A percentile compares a stretch with the other conserved stretches of the same genome.
Evolutionary conservation across 495 filamentous ascomycete species (phyloP).

Genomic region (Podospora appendiculata): DNA sequence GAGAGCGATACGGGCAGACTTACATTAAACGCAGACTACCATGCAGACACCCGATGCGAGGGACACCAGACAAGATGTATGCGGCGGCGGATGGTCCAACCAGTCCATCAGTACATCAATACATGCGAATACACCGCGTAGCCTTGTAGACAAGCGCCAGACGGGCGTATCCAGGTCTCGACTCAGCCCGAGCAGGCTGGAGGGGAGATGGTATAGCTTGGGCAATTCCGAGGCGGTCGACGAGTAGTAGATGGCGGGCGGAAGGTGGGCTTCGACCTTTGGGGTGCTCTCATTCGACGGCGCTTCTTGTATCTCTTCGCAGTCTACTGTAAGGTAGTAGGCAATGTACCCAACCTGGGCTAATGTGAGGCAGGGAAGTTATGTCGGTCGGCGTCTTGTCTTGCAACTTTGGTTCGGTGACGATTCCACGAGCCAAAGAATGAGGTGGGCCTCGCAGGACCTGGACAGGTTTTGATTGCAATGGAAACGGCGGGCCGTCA

Average conservation of each 20-base stretch:
- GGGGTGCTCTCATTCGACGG: neutral
- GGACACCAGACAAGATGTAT: conserved; percentile 5
- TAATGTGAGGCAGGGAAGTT: no score
- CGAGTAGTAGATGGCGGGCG: neutral
- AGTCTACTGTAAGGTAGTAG: no score
- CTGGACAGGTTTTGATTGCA: neutral
- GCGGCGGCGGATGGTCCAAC: conserved; percentile 1
- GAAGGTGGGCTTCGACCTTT: neutral
- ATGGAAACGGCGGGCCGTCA: neutral
- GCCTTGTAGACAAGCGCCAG: neutral
- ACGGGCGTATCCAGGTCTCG: neutral
- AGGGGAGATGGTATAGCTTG: neutral
- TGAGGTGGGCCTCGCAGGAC: no score
- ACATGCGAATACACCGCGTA: no score
- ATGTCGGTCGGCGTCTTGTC: no score
- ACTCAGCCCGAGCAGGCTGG: neutral
- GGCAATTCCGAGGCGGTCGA: neutral
- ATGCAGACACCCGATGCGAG: conserved; percentile 3
- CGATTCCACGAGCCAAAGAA: no score
- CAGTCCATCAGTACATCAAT: conserved; percentile 1
- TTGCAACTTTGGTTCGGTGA: no score
- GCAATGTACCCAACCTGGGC: no score
- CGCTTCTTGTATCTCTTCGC: neutral
- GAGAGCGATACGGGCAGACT: neutral
- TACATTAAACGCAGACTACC: conserved; percentile 5